Base-by-base conservation (phyloP, 306 rosid genomes). In the Prunus mongolica region DNA sequence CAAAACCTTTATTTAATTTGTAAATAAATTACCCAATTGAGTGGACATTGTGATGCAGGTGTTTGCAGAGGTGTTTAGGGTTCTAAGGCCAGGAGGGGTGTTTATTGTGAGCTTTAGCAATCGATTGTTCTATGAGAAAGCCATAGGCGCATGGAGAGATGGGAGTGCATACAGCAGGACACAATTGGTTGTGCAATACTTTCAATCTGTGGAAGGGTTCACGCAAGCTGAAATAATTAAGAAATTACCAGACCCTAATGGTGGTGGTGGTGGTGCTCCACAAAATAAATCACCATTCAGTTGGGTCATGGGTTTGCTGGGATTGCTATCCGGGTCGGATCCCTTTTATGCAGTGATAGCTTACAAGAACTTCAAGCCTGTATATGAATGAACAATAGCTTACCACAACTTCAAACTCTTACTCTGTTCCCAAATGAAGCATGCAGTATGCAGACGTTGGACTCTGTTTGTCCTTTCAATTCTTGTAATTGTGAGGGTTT, bases 101-200 rank as follows among this genome's bases (percentile, higher is more conserved):
- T 91, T 93, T 81, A 83, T 93, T 14, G 91, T 91, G 85, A 91
- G 97, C 74, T 93, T 93, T 60, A 93, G 98, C 82, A 89, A 91
- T 76, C 84, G 96, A 78, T 80, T 93, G 92, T 93, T 93, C 79
- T 91, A 91, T 65, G 98, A 88, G 84, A 93, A 91, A 83, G 98
- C 94, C 63, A 80, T 87, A 74, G 82, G 81, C 55, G 89, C 88
- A 45, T 91, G 98, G 98, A 86, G 96, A 68, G 98, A 91, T 38
- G 96, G 88, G 16, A 89, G 71, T 24, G 92, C 76, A 11, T 91
- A 89, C 68, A 88, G 97, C 64, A 84, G 97, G 76, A 85, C 85
- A 14, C 91, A 81, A 65, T 79, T 91, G 72, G 98, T 91, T 50
- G 88, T 91, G 77, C 97, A 91, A 72, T 93, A 93, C 81, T 91